A percentile compares a stretch with the other conserved stretches of the same genome.
phyloP scores from a whole-genome alignment of 148 eudicot species.

The Rheum nobile region DNA sequence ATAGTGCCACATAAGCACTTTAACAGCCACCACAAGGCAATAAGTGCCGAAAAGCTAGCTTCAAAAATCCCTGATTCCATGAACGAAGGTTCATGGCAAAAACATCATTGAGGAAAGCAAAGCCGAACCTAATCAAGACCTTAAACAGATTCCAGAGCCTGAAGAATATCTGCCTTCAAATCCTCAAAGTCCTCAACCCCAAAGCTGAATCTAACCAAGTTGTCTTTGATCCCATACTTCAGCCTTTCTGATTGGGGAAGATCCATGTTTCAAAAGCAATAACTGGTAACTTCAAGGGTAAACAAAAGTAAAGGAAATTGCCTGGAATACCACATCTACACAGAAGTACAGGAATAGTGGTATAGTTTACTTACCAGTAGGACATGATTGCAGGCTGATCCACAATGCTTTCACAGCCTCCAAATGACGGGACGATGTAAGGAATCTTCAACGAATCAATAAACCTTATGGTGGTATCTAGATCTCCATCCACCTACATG shows the following conservation, averaged over 20 bases:
- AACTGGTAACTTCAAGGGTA: too few species aligned
- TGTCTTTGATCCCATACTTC: constrained; percentile 54
- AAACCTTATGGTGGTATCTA: constrained; percentile 44
- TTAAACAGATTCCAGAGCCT: constrained; percentile 28
- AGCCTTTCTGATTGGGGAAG: constrained; percentile 28
- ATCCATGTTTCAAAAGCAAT: not conserved
- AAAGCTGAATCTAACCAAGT: constrained; percentile 61
- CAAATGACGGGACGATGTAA: constrained; percentile 86
- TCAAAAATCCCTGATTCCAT: not conserved
- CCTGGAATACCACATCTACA: too few species aligned
- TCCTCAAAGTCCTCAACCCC: constrained; percentile 60
- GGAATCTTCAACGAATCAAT: constrained; percentile 72
- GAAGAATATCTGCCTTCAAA: constrained; percentile 45
- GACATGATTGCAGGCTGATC: constrained; percentile 99
- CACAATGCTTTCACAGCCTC: constrained; percentile 97
- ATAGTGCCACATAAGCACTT: too few species aligned
- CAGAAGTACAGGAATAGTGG: too few species aligned
- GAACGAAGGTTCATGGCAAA: too few species aligned
- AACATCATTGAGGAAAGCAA: not conserved
- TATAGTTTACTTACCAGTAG: constrained; percentile 80
- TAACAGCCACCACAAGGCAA: too few species aligned
- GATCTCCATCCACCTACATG: constrained; percentile 70
- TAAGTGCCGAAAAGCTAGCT: too few species aligned
- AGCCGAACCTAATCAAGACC: not conserved
- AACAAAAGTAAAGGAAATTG: too few species aligned